Evolutionary conservation across 306 rosid genomes (phyloP).

Genomic region (Purshia tridentata): DNA sequence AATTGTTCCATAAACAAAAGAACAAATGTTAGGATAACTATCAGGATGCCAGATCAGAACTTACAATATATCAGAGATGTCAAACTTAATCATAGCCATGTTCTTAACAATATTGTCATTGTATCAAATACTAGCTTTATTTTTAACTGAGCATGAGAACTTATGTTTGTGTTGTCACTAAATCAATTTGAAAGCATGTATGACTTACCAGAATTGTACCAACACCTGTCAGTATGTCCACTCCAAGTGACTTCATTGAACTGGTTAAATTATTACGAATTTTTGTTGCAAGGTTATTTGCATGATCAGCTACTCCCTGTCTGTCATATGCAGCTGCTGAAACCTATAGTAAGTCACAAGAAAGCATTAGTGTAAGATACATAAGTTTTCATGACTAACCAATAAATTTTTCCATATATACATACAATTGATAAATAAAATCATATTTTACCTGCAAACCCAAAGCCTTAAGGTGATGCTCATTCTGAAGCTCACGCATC

Average conservation of each 20-base stretch:
- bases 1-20: conserved; percentile 21
- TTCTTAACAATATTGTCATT: background rate
- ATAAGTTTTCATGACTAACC: background rate
- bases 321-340: conserved; percentile 86
- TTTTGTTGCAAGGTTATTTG: conserved; percentile 92
- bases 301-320: conserved; percentile 98
- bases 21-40: conserved; percentile 22
- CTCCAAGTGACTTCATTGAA: conserved; percentile 95
- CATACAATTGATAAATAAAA: background rate
- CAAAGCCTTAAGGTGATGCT: conserved; percentile 83
- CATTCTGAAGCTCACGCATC: conserved; percentile 87
- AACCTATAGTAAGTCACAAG: conserved; percentile 47
- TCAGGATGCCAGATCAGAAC: background rate
- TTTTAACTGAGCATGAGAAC: conserved; percentile 5
- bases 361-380: conserved; percentile 8
- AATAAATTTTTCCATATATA: background rate
- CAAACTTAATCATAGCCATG: background rate
- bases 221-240: conserved; percentile 86
- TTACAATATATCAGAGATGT: background rate
- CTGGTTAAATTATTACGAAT: conserved; percentile 83
- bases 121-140: background rate
- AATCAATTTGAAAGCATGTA: conserved; percentile 5
- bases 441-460: conserved; percentile 70
- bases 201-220: conserved; percentile 79
- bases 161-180: conserved; percentile 3